Base-by-base conservation (phyloP, 2,329 filamentous ascomycete genomes). In the Hypoxylon sp. region DNA sequence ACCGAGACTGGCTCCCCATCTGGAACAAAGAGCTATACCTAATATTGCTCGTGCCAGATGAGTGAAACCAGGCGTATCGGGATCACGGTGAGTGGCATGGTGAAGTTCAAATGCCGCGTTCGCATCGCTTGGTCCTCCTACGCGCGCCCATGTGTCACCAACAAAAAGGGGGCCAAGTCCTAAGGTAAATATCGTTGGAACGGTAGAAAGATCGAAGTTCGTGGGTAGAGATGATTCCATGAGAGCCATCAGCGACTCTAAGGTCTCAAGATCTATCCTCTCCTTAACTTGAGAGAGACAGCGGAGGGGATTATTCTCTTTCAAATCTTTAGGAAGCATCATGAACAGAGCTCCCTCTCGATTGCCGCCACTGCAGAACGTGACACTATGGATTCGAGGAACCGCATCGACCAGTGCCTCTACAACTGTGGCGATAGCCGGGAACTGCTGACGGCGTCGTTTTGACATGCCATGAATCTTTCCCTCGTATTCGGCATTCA, bases 341-440 rank as follows among this genome's bases (percentile, higher is more conserved):
- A 91, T 88, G 79, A 93, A 93, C 38, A 97, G 80, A 44, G 89
- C 89, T 0, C 94, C 94, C 78, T 97, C 93, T 40, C 93, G 84
- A 65, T 97, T 94, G 6, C 93, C 94, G 18, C 94, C 93, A 71
- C 93, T 90, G 75, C 93, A 96, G 78, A 97, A 97, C 0, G 90
- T 90, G 2, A 94, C 91, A 22, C 86, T 84, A 44, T 87, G 87
- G 70, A 97, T 90, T 44, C 83, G 83, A 3, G 91, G 91, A 1
- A 97, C 83, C 0, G 89, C 86, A 40, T 86, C 81, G 30, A 90
- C 82, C 14, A 97, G 85, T 16, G 91, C 89, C 30, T 90, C 87
- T n/a, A 97, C 87, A 3, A 97, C 87, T 28, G 92, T 88, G 0
- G 89, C 88, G 30, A 97, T 93, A 28, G 94, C 93, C 0, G 93